phyloP scores from a whole-genome alignment of 768 basidiomycete species.

The Cyclocybe aegerita region DNA sequence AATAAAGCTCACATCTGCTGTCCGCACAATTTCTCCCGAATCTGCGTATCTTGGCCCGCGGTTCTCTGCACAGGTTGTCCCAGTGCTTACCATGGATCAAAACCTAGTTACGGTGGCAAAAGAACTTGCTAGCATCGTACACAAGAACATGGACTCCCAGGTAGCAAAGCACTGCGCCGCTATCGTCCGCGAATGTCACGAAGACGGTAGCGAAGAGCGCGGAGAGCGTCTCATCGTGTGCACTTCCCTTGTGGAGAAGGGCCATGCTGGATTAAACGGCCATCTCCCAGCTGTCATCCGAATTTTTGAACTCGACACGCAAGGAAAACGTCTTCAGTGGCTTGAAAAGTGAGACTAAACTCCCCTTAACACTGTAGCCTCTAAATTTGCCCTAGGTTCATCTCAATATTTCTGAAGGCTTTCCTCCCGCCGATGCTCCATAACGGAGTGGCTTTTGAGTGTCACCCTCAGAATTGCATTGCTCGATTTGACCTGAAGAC shows the following conservation, averaged over 20 bases:
- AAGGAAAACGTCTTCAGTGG: slow-evolving; percentile 49
- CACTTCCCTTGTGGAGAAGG: slow-evolving; percentile 54
- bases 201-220: slow-evolving; percentile 43
- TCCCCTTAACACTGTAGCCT: background rate
- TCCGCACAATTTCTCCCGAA: slow-evolving; percentile 60
- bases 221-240: slow-evolving; percentile 56
- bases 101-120: slow-evolving; percentile 52
- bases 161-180: slow-evolving; percentile 55
- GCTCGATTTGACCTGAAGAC: slow-evolving; percentile 50
- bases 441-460: slow-evolving; percentile 60
- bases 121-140: slow-evolving; percentile 55
- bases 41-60: slow-evolving; percentile 56
- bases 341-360: slow-evolving; percentile 40
- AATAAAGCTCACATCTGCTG: slow-evolving; percentile 55
- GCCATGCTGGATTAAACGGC: slow-evolving; percentile 45
- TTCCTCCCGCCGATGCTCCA: slow-evolving; percentile 53
- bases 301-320: slow-evolving; percentile 49
- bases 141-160: slow-evolving; percentile 44
- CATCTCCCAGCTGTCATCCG: slow-evolving; percentile 48
- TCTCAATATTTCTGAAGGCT: slow-evolving; percentile 49
- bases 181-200: slow-evolving; percentile 53
- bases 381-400: slow-evolving; percentile 34
- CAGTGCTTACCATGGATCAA: slow-evolving; percentile 44
- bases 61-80: slow-evolving; percentile 53
- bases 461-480: slow-evolving; percentile 60